These are phyloP conservation scores for Xylariaceae sp. DNA, from an alignment of 2,329 filamentous ascomycete genomes.

Conservation along the genomic window DNA sequence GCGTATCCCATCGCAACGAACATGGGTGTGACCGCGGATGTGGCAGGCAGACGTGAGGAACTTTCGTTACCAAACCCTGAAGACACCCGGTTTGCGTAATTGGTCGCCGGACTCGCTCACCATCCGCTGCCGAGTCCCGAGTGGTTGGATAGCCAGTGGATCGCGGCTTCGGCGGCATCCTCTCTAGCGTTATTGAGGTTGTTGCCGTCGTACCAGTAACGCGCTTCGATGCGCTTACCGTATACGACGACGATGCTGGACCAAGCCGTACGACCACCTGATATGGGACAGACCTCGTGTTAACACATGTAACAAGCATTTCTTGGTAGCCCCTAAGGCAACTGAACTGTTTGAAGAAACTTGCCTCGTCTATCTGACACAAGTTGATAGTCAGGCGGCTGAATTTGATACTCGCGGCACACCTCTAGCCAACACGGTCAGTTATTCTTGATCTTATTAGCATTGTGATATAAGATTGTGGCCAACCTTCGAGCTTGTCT, in stretches of 20 bases:
- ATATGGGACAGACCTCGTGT: constrained; percentile 14
- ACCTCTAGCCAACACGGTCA: constrained; percentile 53
- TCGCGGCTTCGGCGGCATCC: constrained; percentile 85
- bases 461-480: constrained; percentile 14
- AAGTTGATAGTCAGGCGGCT: constrained; percentile 69
- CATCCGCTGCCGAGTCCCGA: constrained; percentile 43
- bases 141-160: constrained; percentile 59
- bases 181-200: constrained; percentile 88
- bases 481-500: constrained; percentile 60
- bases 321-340: background rate
- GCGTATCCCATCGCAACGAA: background rate
- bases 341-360: constrained; percentile 12
- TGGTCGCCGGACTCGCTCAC: constrained; percentile 21
- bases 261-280: constrained; percentile 91
- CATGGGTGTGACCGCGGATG: background rate
- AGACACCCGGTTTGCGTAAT: constrained; percentile 12
- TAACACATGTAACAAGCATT: constrained; percentile 7
- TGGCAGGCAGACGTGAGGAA: background rate
- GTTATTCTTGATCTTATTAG: constrained; percentile 13
- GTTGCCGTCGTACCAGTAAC: constrained; percentile 91
- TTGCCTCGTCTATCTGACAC: constrained; percentile 77
- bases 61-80: background rate
- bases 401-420: constrained; percentile 61
- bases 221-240: constrained; percentile 69
- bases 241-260: constrained; percentile 79